Evolutionary conservation across 2,329 filamentous ascomycete species (phyloP).

Genomic region (Phoma sp.): DNA sequence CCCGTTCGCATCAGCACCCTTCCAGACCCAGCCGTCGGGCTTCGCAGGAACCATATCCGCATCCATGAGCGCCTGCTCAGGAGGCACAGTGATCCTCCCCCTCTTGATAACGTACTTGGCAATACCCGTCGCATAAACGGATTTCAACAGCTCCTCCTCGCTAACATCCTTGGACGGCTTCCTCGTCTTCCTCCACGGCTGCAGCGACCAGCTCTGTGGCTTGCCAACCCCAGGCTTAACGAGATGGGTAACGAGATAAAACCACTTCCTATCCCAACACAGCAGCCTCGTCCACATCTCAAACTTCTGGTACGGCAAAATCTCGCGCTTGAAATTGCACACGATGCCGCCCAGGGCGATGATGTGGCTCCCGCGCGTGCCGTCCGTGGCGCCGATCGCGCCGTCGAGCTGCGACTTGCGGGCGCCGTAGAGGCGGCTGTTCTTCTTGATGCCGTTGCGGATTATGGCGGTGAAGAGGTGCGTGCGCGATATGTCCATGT

Average conservation of each 20-base stretch:
- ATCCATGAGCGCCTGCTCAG: slow-evolving; percentile 74
- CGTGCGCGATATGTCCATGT: slow-evolving; percentile 82
- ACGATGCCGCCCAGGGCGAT: slow-evolving; percentile 56
- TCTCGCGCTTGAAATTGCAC: slow-evolving; percentile 57
- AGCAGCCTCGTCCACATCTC: slow-evolving; percentile 58
- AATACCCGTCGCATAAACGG: slow-evolving; percentile 58
- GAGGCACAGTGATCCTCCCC: slow-evolving; percentile 78
- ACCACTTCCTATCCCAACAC: slow-evolving; percentile 59
- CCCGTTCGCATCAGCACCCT: slow-evolving; percentile 16
- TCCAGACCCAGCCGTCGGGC: slow-evolving; percentile 62
- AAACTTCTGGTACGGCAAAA: slow-evolving; percentile 53
- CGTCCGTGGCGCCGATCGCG: slow-evolving; percentile 25
- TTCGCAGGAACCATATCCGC: slow-evolving; percentile 76
- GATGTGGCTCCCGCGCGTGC: slow-evolving; percentile 34
- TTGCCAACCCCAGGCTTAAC: slow-evolving; percentile 54
- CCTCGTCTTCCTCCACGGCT: slow-evolving; percentile 50
- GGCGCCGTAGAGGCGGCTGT: slow-evolving; percentile 29
- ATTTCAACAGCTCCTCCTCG: slow-evolving; percentile 47
- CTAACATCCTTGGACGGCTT: slow-evolving; percentile 25
- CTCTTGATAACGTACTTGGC: slow-evolving; percentile 60
- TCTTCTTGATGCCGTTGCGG: slow-evolving; percentile 52
- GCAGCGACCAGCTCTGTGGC: slow-evolving; percentile 51
- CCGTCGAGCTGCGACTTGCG: slow-evolving; percentile 26
- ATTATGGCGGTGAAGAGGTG: slow-evolving; percentile 71
- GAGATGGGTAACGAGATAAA: slow-evolving; percentile 57